Percentiles rank a stretch among this genome's conserved stretches.
Evolutionary conservation across 306 rosid species (phyloP).

Genomic region (Biancaea sappan): DNA sequence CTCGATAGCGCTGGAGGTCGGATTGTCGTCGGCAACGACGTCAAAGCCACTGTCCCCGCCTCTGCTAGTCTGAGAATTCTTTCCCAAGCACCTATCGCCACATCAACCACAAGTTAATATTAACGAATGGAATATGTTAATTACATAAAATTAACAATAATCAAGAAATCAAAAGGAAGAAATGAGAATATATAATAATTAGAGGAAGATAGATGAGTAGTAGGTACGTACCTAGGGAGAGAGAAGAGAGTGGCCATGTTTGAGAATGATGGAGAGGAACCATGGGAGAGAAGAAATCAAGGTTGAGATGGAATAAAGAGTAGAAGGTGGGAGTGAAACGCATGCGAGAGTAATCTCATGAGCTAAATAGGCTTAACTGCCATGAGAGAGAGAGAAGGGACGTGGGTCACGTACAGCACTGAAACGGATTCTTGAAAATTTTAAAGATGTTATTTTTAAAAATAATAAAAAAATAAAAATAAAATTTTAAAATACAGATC

Average conservation of each 20-base stretch:
- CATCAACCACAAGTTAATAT: too few relatives aligned
- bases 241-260: slow-evolving; percentile 73
- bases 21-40: slow-evolving; percentile 28
- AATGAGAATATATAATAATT: not conserved
- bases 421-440: too few relatives aligned
- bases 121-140: too few relatives aligned
- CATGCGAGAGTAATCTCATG: not conserved
- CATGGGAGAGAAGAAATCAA: slow-evolving; percentile 56
- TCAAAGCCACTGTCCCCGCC: slow-evolving; percentile 17
- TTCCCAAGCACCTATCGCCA: slow-evolving; percentile 68
- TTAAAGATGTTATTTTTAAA: too few relatives aligned
- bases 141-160: too few relatives aligned
- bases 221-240: slow-evolving; percentile 68
- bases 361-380: not conserved
- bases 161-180: not conserved
- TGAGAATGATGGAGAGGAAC: slow-evolving; percentile 50
- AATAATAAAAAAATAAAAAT: too few relatives aligned
- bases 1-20: slow-evolving; percentile 43
- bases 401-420: slow-evolving; percentile 13
- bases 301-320: not conserved
- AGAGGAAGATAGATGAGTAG: too few relatives aligned
- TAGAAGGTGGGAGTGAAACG: not conserved
- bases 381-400: not conserved
- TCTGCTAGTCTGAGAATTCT: not conserved
- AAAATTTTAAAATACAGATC: too few relatives aligned